phyloP scores from a whole-genome alignment of 176 grass and related monocot species.

The Musa beccarii region DNA sequence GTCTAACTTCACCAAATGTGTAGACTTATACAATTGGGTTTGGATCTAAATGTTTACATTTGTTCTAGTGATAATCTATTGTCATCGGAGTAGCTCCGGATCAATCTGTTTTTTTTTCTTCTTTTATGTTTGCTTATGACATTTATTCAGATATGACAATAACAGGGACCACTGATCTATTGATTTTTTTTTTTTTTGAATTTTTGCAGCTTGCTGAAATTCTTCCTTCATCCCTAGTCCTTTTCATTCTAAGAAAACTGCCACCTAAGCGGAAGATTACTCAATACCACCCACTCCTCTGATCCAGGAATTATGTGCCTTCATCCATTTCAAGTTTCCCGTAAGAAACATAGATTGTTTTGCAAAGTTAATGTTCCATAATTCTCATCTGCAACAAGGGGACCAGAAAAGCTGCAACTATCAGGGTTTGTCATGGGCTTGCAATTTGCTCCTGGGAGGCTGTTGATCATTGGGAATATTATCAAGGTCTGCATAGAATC shows the following conservation, averaged over 20 bases:
- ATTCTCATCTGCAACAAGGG: not conserved
- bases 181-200: not conserved
- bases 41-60: too few species aligned
- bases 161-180: too few species aligned
- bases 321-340: not conserved
- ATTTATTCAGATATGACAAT: not conserved
- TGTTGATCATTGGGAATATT: not conserved
- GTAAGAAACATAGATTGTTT: not conserved
- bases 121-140: not conserved
- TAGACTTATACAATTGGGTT: too few species aligned
- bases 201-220: slow-evolving; percentile 79
- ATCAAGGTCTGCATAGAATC: not conserved
- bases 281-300: slow-evolving; percentile 82
- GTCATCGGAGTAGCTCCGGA: not conserved
- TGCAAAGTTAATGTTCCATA: not conserved
- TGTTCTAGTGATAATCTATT: too few species aligned
- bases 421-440: not conserved
- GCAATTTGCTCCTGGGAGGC: not conserved
- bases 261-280: slow-evolving; percentile 80
- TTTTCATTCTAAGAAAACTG: slow-evolving; percentile 88
- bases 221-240: slow-evolving; percentile 68
- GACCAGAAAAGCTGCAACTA: not conserved
- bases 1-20: too few species aligned
- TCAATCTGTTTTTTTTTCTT: not conserved
- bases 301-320: not conserved